Conservation (phyloP, 805 yeast species). For the Clavispora santaluciae region DNA sequence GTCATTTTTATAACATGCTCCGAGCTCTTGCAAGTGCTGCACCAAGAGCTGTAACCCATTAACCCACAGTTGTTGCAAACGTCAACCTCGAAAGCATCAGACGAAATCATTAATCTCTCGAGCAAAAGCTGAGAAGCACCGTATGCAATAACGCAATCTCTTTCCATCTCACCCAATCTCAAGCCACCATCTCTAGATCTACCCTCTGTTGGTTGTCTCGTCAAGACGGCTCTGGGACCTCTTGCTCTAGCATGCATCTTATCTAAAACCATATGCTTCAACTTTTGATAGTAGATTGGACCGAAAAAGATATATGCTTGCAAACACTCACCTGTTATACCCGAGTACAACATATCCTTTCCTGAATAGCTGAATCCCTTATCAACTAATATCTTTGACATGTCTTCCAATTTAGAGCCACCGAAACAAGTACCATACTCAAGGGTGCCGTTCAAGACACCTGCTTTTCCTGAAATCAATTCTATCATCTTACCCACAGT, state of each 20-base stretch:
- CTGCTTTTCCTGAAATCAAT: conserved; percentile 94
- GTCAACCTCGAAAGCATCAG: conserved; percentile 97
- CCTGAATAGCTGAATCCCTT: conserved; percentile 94
- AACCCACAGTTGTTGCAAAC: conserved; percentile 91
- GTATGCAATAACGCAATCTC: conserved; percentile 98
- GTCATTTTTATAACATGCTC: conserved; percentile 89
- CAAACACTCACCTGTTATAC: conserved; percentile 94
- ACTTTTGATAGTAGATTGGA: conserved; percentile 94
- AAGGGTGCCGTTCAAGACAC: conserved; percentile 84
- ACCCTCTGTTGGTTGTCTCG: conserved; percentile 99
- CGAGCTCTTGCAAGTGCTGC: conserved; percentile 89
- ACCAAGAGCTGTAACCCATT: conserved; percentile 97
- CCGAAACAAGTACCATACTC: conserved; percentile 99
- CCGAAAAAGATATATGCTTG: conserved; percentile 98
- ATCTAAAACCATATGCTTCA: conserved; percentile 98
- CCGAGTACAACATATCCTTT: conserved; percentile 95
- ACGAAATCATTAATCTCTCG: conserved; percentile 92
- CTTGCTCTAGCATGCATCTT: conserved; percentile 99
- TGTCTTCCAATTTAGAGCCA: conserved; percentile 92
- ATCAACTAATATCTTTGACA: conserved; percentile 85
- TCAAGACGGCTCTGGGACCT: conserved; percentile 96
- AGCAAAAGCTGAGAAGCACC: conserved; percentile 55
- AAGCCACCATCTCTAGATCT: conserved; percentile 98
- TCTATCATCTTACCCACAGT: conserved; percentile 99
- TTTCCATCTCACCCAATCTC: conserved; percentile 98